These are phyloP conservation scores for Claviceps citrina DNA, from an alignment of 2,329 filamentous ascomycete species.

Conservation along the genomic window DNA sequence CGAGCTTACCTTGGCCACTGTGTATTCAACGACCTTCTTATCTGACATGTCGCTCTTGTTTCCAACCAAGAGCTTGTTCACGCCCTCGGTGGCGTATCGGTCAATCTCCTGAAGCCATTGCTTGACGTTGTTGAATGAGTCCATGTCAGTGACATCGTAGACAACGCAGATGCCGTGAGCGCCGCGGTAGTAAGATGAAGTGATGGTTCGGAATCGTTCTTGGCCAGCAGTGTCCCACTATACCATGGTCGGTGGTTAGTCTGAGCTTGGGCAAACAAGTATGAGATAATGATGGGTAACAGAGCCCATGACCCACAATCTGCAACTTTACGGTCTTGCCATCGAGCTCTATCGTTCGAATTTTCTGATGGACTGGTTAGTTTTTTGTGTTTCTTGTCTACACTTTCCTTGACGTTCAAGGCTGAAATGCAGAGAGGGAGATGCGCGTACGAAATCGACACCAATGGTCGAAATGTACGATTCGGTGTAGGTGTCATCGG, in stretches of 20 bases:
- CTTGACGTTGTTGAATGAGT: slow-evolving; percentile 99
- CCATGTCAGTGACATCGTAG: slow-evolving; percentile 99
- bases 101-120: slow-evolving; percentile 99
- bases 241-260: slow-evolving; percentile 4
- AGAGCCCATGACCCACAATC: slow-evolving; percentile 63
- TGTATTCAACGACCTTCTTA: slow-evolving; percentile 99
- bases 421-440: too few species aligned
- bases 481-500: slow-evolving; percentile 98
- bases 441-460: slow-evolving; percentile 82
- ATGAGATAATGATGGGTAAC: too few species aligned
- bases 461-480: slow-evolving; percentile 99
- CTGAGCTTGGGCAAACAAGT: too few species aligned
- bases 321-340: slow-evolving; percentile 99
- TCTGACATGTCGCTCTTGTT: slow-evolving; percentile 99
- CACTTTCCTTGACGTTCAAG: too few species aligned
- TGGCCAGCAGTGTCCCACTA: slow-evolving; percentile 99
- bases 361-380: slow-evolving; percentile 53
- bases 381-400: slow-evolving; percentile 1
- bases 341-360: slow-evolving; percentile 97
- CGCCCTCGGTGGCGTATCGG: slow-evolving; percentile 94
- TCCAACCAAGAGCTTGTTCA: slow-evolving; percentile 97
- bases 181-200: slow-evolving; percentile 97
- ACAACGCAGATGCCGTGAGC: slow-evolving; percentile 99
- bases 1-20: slow-evolving; percentile 93
- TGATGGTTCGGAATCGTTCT: slow-evolving; percentile 99